phyloP scores from a whole-genome alignment of 2,329 filamentous ascomycete species.

The Fusarium globosum region DNA sequence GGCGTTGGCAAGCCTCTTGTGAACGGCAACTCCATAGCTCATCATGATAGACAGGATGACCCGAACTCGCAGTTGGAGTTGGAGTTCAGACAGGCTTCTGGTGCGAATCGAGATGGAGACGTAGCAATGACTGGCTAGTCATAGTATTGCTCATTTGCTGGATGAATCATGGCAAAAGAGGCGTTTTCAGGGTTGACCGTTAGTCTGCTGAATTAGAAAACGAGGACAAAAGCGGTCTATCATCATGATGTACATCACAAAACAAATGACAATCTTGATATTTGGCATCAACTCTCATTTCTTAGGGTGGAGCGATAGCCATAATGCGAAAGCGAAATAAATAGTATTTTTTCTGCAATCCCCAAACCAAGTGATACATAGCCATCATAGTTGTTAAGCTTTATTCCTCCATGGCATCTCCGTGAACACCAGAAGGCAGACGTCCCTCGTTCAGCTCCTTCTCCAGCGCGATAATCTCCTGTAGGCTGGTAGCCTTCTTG shows the following conservation, averaged over 20 bases:
- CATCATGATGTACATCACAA: not conserved
- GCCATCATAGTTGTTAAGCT: slow-evolving; percentile 4
- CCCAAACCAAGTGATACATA: slow-evolving; percentile 11
- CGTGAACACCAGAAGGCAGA: slow-evolving; percentile 75
- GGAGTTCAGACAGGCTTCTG: slow-evolving; percentile 62
- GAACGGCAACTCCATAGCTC: slow-evolving; percentile 45
- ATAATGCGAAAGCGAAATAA: slow-evolving; percentile 24
- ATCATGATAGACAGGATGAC: slow-evolving; percentile 51
- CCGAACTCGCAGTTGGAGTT: slow-evolving; percentile 65
- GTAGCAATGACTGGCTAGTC: slow-evolving; percentile 69
- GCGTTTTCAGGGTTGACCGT: not conserved
- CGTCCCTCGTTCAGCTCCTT: slow-evolving; percentile 91
- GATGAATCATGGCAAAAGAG: not conserved
- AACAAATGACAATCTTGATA: not conserved
- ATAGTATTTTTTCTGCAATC: slow-evolving; percentile 29
- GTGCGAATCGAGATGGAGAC: slow-evolving; percentile 58
- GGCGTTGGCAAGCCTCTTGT: slow-evolving; percentile 45
- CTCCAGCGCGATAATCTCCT: slow-evolving; percentile 90
- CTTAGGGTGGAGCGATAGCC: slow-evolving; percentile 4
- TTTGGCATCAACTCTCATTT: not conserved
- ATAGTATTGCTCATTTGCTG: not conserved
- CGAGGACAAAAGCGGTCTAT: not conserved
- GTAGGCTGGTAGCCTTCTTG: slow-evolving; percentile 85
- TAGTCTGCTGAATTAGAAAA: not conserved
- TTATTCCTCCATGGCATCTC: slow-evolving; percentile 71